Base-by-base conservation (phyloP, 2,329 filamentous ascomycete species). In the Monascus ruber region DNA sequence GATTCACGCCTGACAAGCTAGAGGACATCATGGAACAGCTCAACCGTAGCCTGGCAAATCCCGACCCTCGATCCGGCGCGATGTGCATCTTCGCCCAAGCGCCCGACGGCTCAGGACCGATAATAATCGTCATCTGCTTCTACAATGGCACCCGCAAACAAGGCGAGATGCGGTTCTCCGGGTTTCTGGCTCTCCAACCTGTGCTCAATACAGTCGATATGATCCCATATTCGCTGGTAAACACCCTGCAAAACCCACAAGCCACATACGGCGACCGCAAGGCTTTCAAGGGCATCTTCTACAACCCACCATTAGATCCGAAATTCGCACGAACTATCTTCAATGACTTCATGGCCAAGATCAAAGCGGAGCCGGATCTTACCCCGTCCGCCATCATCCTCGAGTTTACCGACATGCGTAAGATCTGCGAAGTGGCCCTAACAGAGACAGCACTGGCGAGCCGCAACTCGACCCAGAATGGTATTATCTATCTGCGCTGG, bases 61-160 rank as follows among this genome's bases (percentile, higher is more conserved):
- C 17, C 17, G 73, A 79, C 10, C 69, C 71, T 6, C 71, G 77
- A 42, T 76, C 74, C 2, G 53, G 48, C 1, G 55, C 54, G 2
- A 51, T 62, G 33, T 54, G 48, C 26, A 42, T 59, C 32, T 45
- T 55, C 7, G 42, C 55, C 0, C 50, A 54, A 9, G 61, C 59
- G 1, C 56, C 56, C 0, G 54, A 49, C 11, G 50, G 51, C 1
- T 51, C 53, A 2, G 47, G 51, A 6, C 60, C 62, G 0, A 51
- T 60, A 42, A 46, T 58, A 6, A 43, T 57, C n/a, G 48, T 59
- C 5, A 42, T 54, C 5, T 44, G 56, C 25, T 59, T 63, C 41
- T 64, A 62, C 42, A 63, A 65, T 33, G 64, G 65, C 11, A 51
- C 51, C 6, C 54, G 53, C 8, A 51, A 57, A 5, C 56, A 65